Conservation (phyloP, 768 basidiomycete species). For the Tylopilus vinaceipallidus region DNA sequence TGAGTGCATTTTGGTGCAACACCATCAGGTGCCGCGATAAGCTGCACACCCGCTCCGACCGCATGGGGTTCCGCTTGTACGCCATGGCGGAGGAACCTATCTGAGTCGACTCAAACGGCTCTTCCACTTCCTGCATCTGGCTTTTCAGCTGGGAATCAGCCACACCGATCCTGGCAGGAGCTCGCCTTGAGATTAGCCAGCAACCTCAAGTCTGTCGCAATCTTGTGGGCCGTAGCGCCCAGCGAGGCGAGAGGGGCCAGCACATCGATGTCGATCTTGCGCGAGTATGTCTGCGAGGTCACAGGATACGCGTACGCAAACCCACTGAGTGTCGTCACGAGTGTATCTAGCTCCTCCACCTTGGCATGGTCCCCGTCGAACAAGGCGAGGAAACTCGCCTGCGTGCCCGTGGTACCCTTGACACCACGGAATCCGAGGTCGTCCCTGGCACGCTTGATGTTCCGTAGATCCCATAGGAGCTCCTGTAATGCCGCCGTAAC, state of each 20-base stretch:
- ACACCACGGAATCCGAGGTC: slow-evolving; percentile 97
- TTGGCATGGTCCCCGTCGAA: slow-evolving; percentile 96
- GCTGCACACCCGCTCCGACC: slow-evolving; percentile 95
- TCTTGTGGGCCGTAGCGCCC: slow-evolving; percentile 96
- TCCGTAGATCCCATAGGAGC: slow-evolving; percentile 93
- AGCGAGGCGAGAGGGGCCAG: slow-evolving; percentile 85
- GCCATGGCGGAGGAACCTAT: slow-evolving; percentile 98
- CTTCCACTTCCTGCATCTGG: slow-evolving; percentile 79
- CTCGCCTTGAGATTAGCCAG: slow-evolving; percentile 88
- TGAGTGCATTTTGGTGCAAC: slow-evolving; percentile 92
- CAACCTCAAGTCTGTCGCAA: slow-evolving; percentile 92
- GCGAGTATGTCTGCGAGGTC: slow-evolving; percentile 97
- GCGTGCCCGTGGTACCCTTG: slow-evolving; percentile 99
- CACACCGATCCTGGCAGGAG: background rate
- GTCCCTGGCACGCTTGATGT: slow-evolving; percentile 83
- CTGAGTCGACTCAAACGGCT: slow-evolving; percentile 98
- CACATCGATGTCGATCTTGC: slow-evolving; percentile 95
- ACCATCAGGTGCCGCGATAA: slow-evolving; percentile 95
- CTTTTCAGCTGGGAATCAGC: slow-evolving; percentile 4
- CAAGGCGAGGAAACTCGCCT: slow-evolving; percentile 90
- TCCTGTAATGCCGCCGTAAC: slow-evolving; percentile 48
- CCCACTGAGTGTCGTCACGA: slow-evolving; percentile 88
- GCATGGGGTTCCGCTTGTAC: slow-evolving; percentile 99
- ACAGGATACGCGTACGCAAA: slow-evolving; percentile 96
- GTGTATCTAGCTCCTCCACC: slow-evolving; percentile 85